Conservation (phyloP, 768 basidiomycete genomes). For the Lentinula sp. region DNA sequence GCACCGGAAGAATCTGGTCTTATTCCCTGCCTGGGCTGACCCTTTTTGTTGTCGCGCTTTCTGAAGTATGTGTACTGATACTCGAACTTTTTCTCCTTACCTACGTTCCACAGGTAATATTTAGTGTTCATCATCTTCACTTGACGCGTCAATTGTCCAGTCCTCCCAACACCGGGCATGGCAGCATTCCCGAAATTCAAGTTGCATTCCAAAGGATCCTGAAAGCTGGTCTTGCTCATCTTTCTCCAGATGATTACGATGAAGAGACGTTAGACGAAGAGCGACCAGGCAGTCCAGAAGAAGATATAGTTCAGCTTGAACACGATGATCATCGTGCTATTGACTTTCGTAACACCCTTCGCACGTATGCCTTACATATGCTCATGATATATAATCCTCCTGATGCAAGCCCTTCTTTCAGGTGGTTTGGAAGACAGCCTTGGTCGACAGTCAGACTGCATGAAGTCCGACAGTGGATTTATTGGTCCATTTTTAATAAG, state of each 20-base stretch:
- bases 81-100: neutral
- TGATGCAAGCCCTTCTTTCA: slow-evolving; percentile 3
- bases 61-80: slow-evolving; percentile 41
- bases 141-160: slow-evolving; percentile 43
- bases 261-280: slow-evolving; percentile 42
- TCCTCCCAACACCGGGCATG: slow-evolving; percentile 35
- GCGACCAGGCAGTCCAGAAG: slow-evolving; percentile 56
- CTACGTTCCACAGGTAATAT: slow-evolving; percentile 43
- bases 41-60: slow-evolving; percentile 44
- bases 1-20: slow-evolving; percentile 32
- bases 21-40: slow-evolving; percentile 30
- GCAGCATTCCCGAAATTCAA: slow-evolving; percentile 52
- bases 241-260: slow-evolving; percentile 47
- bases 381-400: neutral
- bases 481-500: slow-evolving; percentile 78
- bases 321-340: slow-evolving; percentile 62
- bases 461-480: slow-evolving; percentile 70
- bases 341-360: slow-evolving; percentile 63
- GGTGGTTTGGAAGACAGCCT: slow-evolving; percentile 69
- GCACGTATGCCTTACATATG: slow-evolving; percentile 37
- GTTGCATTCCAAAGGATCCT: slow-evolving; percentile 56
- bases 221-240: slow-evolving; percentile 55
- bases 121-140: slow-evolving; percentile 58
- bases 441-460: slow-evolving; percentile 65
- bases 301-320: slow-evolving; percentile 51